Evolutionary conservation across 306 rosid genomes (phyloP).

Genomic region (Dicorynia guianensis): DNA sequence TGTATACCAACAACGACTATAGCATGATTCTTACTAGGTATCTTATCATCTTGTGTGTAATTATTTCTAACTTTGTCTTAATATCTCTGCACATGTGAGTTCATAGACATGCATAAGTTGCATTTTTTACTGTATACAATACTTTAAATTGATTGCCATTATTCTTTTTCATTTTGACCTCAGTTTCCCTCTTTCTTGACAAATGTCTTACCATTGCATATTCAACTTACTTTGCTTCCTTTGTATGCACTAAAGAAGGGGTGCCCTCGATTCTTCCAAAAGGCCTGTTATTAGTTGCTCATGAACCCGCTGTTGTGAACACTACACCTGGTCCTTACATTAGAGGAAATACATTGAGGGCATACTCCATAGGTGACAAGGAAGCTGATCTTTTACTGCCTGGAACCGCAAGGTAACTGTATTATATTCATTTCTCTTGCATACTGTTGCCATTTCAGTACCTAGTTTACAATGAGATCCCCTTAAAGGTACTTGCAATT

Average conservation of each 20-base stretch:
- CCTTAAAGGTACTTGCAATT: no score
- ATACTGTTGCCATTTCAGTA: conserved; percentile 5
- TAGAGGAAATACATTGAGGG: conserved; percentile 84
- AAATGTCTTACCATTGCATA: not conserved
- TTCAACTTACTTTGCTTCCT: conserved; percentile 33
- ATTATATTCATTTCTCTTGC: conserved; percentile 20
- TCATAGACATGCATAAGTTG: not conserved
- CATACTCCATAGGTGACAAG: conserved; percentile 85
- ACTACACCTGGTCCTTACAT: conserved; percentile 93
- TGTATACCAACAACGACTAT: not conserved
- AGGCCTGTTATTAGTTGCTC: conserved; percentile 78
- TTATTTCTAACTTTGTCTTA: not conserved
- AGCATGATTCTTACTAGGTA: not conserved
- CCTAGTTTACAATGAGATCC: conserved; percentile 5
- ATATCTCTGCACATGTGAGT: not conserved
- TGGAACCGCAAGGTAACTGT: conserved; percentile 86
- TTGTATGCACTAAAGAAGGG: conserved; percentile 54
- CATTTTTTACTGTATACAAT: no score
- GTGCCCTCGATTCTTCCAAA: conserved; percentile 67
- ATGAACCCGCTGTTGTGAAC: conserved; percentile 79
- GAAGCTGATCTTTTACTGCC: conserved; percentile 93
- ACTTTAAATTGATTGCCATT: no score
- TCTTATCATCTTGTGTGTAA: not conserved
- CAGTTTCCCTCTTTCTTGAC: not conserved
- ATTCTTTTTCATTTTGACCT: not conserved